Evolutionary conservation across 345 rosid genomes (phyloP), one percentile per base, ranked within the genome.

Genomic region (Ceriops decandra): DNA sequence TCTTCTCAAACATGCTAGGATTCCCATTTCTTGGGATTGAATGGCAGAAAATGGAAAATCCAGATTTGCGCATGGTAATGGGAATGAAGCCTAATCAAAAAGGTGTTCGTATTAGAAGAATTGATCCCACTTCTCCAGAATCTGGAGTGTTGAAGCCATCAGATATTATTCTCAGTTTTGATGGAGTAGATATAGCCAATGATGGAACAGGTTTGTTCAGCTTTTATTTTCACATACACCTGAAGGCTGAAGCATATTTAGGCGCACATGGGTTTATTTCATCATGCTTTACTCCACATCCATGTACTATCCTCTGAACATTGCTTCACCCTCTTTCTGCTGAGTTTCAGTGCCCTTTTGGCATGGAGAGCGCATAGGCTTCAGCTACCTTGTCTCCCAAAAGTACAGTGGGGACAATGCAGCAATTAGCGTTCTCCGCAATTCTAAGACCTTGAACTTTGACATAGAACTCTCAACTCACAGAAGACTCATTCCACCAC

Each of bases 31-130:
- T 95, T 71, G 96, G 97, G 52, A 87, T 91, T 80, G 99, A 91
- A 77, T 95, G 99, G 99, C 99, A 95, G 84, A 95, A 95, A 80
- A 95, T 95, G 98, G 99, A 95, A 74, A 95, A 95, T 78, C 98
- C 97, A 36, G 96, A 88, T 76, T 69, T 95, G 77, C 88, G 93
- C 52, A 63, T 78, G 77, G 80, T 89, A 68, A 82, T 95, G 90
- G 95, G 98, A 32, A 91, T 95, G 99, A 75, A 67, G 51, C 74
- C 86, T 35, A 87, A 88, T 69, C 95, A 88, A 75, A 95, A 91
- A 82, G 99, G 99, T 64, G 99, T 95, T 47, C 89, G 95, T 31
- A 82, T 95, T 32, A 95, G 93, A 81, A 88, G 95, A 84, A 83
- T 91, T 53, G 99, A 95, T 70, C 99, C 99, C 52, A 91, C 97